Base-by-base conservation (phyloP, 306 rosid species). In the Medicago ruthenica region DNA sequence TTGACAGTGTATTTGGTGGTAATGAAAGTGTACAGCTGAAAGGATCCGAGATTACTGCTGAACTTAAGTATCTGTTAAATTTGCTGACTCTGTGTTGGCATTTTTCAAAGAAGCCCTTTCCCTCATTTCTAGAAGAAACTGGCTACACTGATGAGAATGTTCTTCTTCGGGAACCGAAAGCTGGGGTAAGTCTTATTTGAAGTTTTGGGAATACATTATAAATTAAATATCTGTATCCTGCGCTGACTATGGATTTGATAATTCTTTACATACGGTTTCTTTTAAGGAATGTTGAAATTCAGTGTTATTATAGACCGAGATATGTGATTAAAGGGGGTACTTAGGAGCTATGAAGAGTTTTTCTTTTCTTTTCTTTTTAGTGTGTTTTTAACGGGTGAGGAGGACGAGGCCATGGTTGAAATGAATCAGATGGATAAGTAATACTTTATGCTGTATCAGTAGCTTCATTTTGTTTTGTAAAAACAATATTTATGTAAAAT, bases 41-140 rank as follows among this genome's bases (percentile, higher is more conserved):
- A 85, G 97, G 98, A 67, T 40, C 87, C 34, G 92, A 86, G 77
- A 88, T 87, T 60, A 67, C 77, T 53, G 76, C 86, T 82, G 93
- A 95, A 79, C 92, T 95, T 15, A 85, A 85, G 81, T 87, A 85
- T 87, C 90, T 92, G 62, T 82, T 92, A 20, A 82, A 85, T 51
- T 90, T 95, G 83, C 75, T 95, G 92, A 89, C 93, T 12, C 76
- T 90, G 37, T 95, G 99, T 73, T 95, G 97, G 97, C 99, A 95
- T 78, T 95, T 90, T 76, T 95, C 97, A 8, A 95, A 92, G 85
- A 95, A 92, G 70, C 91, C 92, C 17, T 90, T 92, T 79, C 91
- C 87, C 18, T 57, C 87, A 76, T 92, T 92, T 88, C 78, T 95
- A 45, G 89, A 95, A 84, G 97, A 92, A 86, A 90, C 92, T 59